phyloP scores from a whole-genome alignment of 768 basidiomycete genomes.

The Leucocoprinus leucothites region DNA sequence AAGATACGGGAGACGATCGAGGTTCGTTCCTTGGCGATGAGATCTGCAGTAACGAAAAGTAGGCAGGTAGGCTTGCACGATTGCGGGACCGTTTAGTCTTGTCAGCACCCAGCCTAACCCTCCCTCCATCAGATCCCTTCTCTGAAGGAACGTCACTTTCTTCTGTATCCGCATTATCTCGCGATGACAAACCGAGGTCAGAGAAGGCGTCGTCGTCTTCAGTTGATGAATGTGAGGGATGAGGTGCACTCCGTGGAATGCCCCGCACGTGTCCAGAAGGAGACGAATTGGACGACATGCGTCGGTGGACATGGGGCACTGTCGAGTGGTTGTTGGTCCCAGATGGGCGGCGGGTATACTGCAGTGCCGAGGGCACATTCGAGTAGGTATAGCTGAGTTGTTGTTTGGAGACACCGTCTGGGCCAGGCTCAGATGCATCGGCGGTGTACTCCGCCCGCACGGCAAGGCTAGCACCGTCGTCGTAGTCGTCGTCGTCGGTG shows the following conservation, averaged over 20 bases:
- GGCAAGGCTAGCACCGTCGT: slow-evolving; percentile 38
- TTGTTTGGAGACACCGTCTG: slow-evolving; percentile 44
- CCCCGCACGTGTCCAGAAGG: slow-evolving; percentile 31
- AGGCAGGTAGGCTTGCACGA: slow-evolving; percentile 72
- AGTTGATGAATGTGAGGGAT: slow-evolving; percentile 34
- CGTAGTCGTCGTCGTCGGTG: slow-evolving; percentile 63
- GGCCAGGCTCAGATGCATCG: slow-evolving; percentile 35
- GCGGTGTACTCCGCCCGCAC: slow-evolving; percentile 33
- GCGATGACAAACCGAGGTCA: slow-evolving; percentile 36
- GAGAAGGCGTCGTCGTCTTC: slow-evolving; percentile 45
- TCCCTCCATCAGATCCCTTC: slow-evolving; percentile 21
- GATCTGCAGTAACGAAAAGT: slow-evolving; percentile 69
- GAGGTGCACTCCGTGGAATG: slow-evolving; percentile 40
- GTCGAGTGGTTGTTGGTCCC: slow-evolving; percentile 66
- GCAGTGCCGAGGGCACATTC: slow-evolving; percentile 44
- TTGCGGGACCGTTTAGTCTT: slow-evolving; percentile 53
- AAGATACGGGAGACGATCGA: slow-evolving; percentile 40
- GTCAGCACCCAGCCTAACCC: slow-evolving; percentile 24
- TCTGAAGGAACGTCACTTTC: slow-evolving; percentile 26
- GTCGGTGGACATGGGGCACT: slow-evolving; percentile 53
- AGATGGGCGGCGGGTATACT: slow-evolving; percentile 68
- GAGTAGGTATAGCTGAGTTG: slow-evolving; percentile 27
- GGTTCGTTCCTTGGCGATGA: slow-evolving; percentile 31
- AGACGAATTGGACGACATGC: slow-evolving; percentile 39
- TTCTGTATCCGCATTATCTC: slow-evolving; percentile 31